Evolutionary conservation across 2,329 filamentous ascomycete genomes (phyloP).

Genomic region (Beauveria australis): DNA sequence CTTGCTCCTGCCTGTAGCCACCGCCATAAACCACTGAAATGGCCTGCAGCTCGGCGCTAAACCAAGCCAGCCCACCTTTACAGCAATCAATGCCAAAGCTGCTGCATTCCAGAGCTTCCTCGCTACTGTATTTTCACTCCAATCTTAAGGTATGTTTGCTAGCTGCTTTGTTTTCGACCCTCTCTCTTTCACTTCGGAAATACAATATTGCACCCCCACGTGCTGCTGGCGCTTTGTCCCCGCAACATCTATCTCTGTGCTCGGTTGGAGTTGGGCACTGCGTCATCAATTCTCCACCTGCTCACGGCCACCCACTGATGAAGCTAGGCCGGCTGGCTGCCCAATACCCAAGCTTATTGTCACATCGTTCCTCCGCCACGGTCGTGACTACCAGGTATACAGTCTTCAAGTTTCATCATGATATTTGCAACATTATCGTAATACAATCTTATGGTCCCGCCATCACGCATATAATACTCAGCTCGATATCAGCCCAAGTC

Average conservation of each 20-base stretch:
- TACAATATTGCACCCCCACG: background rate
- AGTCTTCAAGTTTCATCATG: constrained; percentile 1
- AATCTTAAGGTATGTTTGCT: background rate
- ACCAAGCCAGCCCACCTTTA: background rate
- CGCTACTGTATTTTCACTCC: background rate
- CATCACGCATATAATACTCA: background rate
- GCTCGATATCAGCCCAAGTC: constrained; percentile 29
- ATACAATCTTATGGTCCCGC: background rate
- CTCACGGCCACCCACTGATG: background rate
- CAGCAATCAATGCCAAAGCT: too few relatives aligned
- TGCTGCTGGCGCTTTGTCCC: background rate
- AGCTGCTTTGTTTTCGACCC: background rate
- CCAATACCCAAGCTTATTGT: background rate
- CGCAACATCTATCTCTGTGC: background rate
- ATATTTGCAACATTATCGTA: constrained; percentile 4
- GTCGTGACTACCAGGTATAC: background rate
- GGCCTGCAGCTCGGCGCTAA: background rate
- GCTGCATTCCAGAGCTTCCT: background rate
- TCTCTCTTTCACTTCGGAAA: background rate
- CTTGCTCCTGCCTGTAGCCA: background rate
- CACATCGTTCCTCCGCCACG: background rate
- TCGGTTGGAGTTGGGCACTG: background rate
- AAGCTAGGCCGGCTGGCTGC: background rate
- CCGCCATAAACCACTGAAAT: background rate
- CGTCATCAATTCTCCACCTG: constrained; percentile 4